phyloP scores from a whole-genome alignment of 352 stramenopile species.

The Globisporangium irregulare region DNA sequence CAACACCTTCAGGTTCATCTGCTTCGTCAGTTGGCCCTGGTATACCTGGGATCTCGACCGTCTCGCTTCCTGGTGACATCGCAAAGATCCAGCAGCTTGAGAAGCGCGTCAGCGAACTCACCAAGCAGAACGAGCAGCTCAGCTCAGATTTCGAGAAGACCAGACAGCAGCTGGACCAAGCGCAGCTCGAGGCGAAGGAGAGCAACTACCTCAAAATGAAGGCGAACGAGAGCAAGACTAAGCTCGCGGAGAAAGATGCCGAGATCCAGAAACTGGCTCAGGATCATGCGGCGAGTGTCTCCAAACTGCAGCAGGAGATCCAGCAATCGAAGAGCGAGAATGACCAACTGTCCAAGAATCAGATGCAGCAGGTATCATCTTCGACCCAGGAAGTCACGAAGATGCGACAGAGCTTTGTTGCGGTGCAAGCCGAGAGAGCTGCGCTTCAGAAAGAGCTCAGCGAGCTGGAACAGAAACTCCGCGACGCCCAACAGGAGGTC shows the following conservation, averaged over 20 bases:
- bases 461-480: slow-evolving; percentile 24
- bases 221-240: slow-evolving; percentile 40
- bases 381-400: slow-evolving; percentile 27
- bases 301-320: slow-evolving; percentile 24
- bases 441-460: slow-evolving; percentile 24
- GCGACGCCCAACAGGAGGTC: slow-evolving; percentile 16
- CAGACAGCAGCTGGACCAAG: slow-evolving; percentile 26
- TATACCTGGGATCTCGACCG: not conserved
- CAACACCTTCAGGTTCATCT: slow-evolving; percentile 12
- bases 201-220: slow-evolving; percentile 61
- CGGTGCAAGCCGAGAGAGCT: slow-evolving; percentile 15
- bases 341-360: slow-evolving; percentile 18
- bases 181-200: slow-evolving; percentile 46
- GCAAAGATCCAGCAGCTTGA: slow-evolving; percentile 34
- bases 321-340: slow-evolving; percentile 26
- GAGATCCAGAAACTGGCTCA: slow-evolving; percentile 10
- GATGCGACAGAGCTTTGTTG: slow-evolving; percentile 20
- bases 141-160: slow-evolving; percentile 16
- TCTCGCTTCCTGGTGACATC: slow-evolving; percentile 2
- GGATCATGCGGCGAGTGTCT: slow-evolving; percentile 15
- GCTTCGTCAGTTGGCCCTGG: not conserved
- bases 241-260: slow-evolving; percentile 34
- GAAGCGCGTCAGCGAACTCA: slow-evolving; percentile 27
- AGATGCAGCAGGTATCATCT: slow-evolving; percentile 21
- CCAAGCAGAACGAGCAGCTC: slow-evolving; percentile 22